A percentile compares a stretch with the other conserved stretches of the same genome.
Evolutionary conservation across 2,329 filamentous ascomycete genomes (phyloP).

Genomic region (Pseudofabraea citricarpa): DNA sequence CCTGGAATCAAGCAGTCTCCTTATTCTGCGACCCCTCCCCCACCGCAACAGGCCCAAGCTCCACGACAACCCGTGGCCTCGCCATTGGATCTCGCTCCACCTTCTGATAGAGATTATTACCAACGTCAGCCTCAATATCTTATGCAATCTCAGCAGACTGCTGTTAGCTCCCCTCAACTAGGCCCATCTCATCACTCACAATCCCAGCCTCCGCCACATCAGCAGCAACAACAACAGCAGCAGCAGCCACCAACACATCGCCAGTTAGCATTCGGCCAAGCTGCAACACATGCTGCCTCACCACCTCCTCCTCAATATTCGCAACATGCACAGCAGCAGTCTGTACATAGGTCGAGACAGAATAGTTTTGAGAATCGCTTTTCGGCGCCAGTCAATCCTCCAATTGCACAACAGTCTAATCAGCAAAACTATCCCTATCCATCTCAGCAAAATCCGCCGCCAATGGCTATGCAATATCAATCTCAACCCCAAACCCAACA

Average conservation of each 20-base stretch:
- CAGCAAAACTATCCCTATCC: constrained; percentile 19
- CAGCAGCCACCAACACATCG: constrained; percentile 18
- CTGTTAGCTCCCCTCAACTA: constrained; percentile 20
- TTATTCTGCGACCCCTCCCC: constrained; percentile 26
- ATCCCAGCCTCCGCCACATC: constrained; percentile 15
- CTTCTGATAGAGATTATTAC: constrained; percentile 28
- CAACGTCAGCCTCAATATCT: constrained; percentile 19
- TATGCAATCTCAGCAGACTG: constrained; percentile 20
- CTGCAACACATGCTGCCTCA: constrained; percentile 19
- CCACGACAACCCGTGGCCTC: constrained; percentile 20
- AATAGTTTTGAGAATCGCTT: constrained; percentile 24
- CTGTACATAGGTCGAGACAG: constrained; percentile 21
- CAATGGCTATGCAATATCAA: constrained; percentile 2
- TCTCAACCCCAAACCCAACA: constrained; percentile 14
- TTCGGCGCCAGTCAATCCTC: constrained; percentile 13
- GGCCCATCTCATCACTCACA: constrained; percentile 21
- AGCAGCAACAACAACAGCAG: constrained; percentile 14
- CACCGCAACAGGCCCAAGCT: constrained; percentile 10
- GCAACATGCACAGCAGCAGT: constrained; percentile 19
- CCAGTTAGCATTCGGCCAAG: constrained; percentile 23
- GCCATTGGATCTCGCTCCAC: constrained; percentile 19
- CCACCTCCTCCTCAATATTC: constrained; percentile 18
- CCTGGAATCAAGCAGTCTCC: constrained; percentile 26
- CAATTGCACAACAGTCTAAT: constrained; percentile 16
- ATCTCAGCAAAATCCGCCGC: constrained; percentile 13